phyloP scores from a whole-genome alignment of 2,329 filamentous ascomycete species.

The Exophiala spinifera region DNA sequence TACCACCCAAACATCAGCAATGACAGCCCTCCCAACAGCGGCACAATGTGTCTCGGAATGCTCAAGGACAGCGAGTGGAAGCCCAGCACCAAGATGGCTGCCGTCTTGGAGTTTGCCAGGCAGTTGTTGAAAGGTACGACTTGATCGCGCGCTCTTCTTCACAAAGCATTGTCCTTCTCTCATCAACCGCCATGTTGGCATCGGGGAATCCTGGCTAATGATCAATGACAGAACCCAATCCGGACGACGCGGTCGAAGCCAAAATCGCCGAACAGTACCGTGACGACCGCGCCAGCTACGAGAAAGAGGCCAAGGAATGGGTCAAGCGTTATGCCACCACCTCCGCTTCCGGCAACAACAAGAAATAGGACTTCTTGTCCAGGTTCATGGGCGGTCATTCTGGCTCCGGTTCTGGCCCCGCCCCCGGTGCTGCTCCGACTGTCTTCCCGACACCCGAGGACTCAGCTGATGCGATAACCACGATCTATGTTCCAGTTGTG shows the following conservation, averaged over 20 bases:
- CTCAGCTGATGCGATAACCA: no score
- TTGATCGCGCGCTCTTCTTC: background rate
- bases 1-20: conserved; percentile 81
- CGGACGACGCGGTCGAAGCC: conserved; percentile 84
- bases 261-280: conserved; percentile 82
- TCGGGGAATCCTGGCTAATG: no score
- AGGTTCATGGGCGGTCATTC: background rate
- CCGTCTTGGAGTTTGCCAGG: conserved; percentile 73
- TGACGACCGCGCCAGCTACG: conserved; percentile 64
- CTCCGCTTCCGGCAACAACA: conserved; percentile 27
- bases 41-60: conserved; percentile 80
- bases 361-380: conserved; percentile 26
- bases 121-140: conserved; percentile 56
- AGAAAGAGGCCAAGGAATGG: conserved; percentile 72
- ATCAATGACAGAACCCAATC: conserved; percentile 64
- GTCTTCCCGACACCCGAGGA: no score
- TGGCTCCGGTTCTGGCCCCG: background rate
- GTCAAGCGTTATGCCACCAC: conserved; percentile 66
- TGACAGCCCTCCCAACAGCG: conserved; percentile 49
- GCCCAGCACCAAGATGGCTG: conserved; percentile 71
- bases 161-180: background rate
- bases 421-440: background rate
- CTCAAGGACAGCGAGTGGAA: conserved; percentile 90
- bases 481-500: no score
- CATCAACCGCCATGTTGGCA: background rate